Evolutionary conservation across 2,329 filamentous ascomycete genomes (phyloP), one percentile per base, ranked within the genome.

Genomic region (Coniochaeta prunicola): DNA sequence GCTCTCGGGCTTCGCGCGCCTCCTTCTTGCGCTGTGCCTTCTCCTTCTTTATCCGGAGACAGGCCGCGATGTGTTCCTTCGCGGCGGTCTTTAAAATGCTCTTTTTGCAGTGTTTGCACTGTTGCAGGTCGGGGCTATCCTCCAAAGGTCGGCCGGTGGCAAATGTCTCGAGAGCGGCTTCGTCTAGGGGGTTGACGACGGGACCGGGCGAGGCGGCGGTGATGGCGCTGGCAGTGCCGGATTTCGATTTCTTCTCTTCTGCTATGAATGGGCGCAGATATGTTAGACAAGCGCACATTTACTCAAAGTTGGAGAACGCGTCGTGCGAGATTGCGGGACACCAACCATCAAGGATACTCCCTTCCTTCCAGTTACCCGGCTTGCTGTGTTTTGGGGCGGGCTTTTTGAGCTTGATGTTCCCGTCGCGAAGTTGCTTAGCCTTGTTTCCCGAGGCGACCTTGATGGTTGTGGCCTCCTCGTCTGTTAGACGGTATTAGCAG

Each of bases 101-200:
- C 67, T 96, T 92, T 74, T 94, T 96, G 77, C 93, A 99, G 71
- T 96, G 91, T 71, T 94, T 97, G 81, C 93, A 99, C 64, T 89
- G 82, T 56, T 94, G 86, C 10, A 91, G 82, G 63, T 96, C 91
- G 12, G 89, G 83, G 59, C 80, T 80, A 68, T 96, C 92, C 66
- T 92, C 87, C 64, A 96, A 81, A 0, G 92, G 91, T 59, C 88
- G 86, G 62, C 91, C 91, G 53, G 88, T 92, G 4, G 86, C 80
- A 72, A 97, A 97, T 4, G 89, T 89, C 61, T 91, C 86, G 65
- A 89, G 84, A 15, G 90, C 86, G 61, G 80, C 84, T 61, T 92
- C 87, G 66, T 96, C 90, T 57, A 96, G 82, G 57, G 85, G 82
- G 67, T 86, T 87, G 19, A 86, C 80, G 1, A 85, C 76, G 0